Conservation (phyloP, 2,329 filamentous ascomycete species). For the Gremmenia infestans region DNA sequence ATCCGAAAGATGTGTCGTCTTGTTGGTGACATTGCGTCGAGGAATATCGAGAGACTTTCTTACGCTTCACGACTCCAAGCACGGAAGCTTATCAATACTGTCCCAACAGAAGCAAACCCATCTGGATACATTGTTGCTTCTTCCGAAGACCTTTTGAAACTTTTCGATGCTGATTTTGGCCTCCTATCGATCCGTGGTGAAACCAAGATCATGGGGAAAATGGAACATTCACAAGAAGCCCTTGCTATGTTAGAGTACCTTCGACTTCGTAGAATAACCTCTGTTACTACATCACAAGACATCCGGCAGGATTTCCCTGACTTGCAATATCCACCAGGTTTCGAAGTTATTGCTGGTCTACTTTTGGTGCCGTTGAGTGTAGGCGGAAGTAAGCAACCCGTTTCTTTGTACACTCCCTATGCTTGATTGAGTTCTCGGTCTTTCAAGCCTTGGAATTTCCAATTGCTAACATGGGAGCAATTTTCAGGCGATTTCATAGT, state of each 20-base stretch:
- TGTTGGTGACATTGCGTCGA: slow-evolving; percentile 77
- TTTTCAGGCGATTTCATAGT: slow-evolving; percentile 65
- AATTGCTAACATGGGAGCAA: not conserved
- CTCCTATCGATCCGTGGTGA: slow-evolving; percentile 81
- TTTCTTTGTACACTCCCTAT: not conserved
- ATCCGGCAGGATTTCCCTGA: slow-evolving; percentile 75
- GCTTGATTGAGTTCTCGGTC: not conserved
- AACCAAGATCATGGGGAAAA: slow-evolving; percentile 74
- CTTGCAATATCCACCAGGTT: slow-evolving; percentile 72
- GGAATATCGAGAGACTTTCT: slow-evolving; percentile 82
- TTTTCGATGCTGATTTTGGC: slow-evolving; percentile 86
- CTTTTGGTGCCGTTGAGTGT: slow-evolving; percentile 76
- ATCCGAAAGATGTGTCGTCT: slow-evolving; percentile 89
- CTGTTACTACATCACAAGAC: slow-evolving; percentile 74
- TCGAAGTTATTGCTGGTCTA: slow-evolving; percentile 70
- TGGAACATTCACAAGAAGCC: slow-evolving; percentile 75
- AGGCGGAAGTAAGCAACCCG: slow-evolving; percentile 44
- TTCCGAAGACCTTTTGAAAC: slow-evolving; percentile 74
- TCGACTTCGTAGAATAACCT: slow-evolving; percentile 66
- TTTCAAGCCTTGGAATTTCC: not conserved
- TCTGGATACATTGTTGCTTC: slow-evolving; percentile 88
- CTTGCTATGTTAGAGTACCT: slow-evolving; percentile 82
- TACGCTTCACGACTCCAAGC: slow-evolving; percentile 82
- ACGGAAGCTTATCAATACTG: slow-evolving; percentile 81
- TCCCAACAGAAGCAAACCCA: slow-evolving; percentile 74